These are phyloP conservation scores for Yarrowia keelungensis DNA, from an alignment of 805 yeast genomes.

Conservation along the genomic window DNA sequence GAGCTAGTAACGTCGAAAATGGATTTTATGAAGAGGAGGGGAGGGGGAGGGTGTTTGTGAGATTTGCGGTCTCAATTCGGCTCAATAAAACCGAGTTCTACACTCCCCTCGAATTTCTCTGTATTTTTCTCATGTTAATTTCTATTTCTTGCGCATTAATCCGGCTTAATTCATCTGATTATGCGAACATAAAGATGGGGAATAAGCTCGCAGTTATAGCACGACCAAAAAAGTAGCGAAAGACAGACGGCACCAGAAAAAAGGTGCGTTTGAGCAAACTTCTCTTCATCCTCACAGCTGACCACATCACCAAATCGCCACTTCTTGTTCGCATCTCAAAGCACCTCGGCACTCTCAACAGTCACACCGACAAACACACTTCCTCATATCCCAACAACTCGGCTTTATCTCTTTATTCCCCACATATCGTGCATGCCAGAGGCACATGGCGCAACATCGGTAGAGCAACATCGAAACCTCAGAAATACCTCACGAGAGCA, in stretches of 20 bases:
- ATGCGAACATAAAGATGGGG: not conserved
- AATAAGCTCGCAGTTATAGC: not conserved
- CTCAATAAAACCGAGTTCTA: no score
- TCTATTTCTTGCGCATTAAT: no score
- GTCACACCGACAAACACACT: not conserved
- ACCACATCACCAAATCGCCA: no score
- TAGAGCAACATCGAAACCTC: slow-evolving; percentile 3
- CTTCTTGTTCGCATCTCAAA: no score
- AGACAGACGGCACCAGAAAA: no score
- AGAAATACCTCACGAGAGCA: slow-evolving; percentile 2
- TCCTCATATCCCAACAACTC: not conserved
- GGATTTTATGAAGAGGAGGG: not conserved
- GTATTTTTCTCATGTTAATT: no score
- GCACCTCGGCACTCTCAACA: no score
- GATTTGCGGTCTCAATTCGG: no score
- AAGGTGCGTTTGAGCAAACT: no score
- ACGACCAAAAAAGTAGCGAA: not conserved
- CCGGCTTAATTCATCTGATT: not conserved
- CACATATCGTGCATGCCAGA: slow-evolving; percentile 18
- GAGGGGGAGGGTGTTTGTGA: no score
- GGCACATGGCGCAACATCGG: slow-evolving; percentile 8
- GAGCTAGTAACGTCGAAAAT: slow-evolving; percentile 10
- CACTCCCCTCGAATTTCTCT: no score
- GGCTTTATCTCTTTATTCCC: slow-evolving; percentile 14
- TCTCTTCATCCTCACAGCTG: no score